phyloP scores from a whole-genome alignment of 306 rosid genomes.

The Sesbania bispinosa region DNA sequence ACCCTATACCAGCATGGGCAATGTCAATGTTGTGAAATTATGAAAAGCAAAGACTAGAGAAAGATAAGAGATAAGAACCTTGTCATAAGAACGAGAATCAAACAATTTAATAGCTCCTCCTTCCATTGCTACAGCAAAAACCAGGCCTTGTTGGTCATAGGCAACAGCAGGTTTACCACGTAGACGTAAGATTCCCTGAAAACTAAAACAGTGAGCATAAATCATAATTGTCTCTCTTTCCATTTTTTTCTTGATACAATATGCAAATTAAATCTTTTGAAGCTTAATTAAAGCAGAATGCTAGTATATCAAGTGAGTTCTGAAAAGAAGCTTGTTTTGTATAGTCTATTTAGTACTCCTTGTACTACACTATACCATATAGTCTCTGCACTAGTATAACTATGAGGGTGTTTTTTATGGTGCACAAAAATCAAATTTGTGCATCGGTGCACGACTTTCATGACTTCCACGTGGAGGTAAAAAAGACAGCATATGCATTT shows the following conservation, averaged over 20 bases:
- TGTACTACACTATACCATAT: background rate
- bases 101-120: conserved; percentile 96
- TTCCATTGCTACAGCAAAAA: conserved; percentile 99
- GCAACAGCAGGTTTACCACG: conserved; percentile 98
- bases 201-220: conserved; percentile 50
- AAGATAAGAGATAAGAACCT: conserved; percentile 49
- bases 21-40: conserved; percentile 21
- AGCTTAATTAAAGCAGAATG: conserved; percentile 19
- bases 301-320: background rate
- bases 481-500: too few relatives aligned
- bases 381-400: background rate
- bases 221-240: conserved; percentile 25
- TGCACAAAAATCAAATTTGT: too few relatives aligned
- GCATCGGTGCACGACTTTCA: too few relatives aligned
- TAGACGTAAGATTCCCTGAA: conserved; percentile 82
- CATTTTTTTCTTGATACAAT: background rate
- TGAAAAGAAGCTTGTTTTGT: conserved; percentile 1
- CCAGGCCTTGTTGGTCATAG: conserved; percentile 98
- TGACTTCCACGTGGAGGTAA: too few relatives aligned
- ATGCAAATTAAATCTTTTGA: background rate
- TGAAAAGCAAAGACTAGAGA: conserved; percentile 17
- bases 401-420: too few relatives aligned
- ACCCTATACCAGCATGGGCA: conserved; percentile 55
- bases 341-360: background rate
- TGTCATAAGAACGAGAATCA: conserved; percentile 95